Evolutionary conservation across 139 green algal species (phyloP).

Genomic region (Picochlorum sp.): DNA sequence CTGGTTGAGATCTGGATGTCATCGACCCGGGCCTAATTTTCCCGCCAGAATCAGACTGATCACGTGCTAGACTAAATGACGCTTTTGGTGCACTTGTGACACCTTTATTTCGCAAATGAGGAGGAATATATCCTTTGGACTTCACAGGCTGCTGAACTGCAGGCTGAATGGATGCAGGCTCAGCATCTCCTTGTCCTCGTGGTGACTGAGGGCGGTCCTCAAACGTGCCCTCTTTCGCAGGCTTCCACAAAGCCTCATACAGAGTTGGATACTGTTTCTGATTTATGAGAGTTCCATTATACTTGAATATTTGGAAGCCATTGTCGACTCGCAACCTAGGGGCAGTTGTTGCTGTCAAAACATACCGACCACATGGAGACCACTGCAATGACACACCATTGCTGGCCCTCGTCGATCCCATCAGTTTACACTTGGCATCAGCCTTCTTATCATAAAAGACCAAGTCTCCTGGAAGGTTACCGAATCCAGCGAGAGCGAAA

Average conservation of each 20-base stretch:
- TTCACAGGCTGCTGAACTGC: conserved; percentile 13
- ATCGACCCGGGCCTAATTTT: conserved; percentile 9
- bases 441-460: conserved; percentile 77
- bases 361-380: conserved; percentile 72
- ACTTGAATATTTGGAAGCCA: conserved; percentile 66
- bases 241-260: conserved; percentile 63
- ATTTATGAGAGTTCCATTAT: conserved; percentile 55
- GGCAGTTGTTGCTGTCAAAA: conserved; percentile 77
- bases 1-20: conserved; percentile 1
- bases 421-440: conserved; percentile 66
- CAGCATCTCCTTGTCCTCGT: conserved; percentile 21
- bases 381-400: conserved; percentile 66
- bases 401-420: conserved; percentile 47
- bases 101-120: conserved; percentile 30
- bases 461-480: conserved; percentile 85
- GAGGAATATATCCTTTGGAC: conserved; percentile 40
- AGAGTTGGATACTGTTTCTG: conserved; percentile 51
- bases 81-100: conserved; percentile 14
- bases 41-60: conserved; percentile 35
- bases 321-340: conserved; percentile 95
- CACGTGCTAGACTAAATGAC: conserved; percentile 44
- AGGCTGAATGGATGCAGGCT: conserved; percentile 10
- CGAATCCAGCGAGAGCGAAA: conserved; percentile 72
- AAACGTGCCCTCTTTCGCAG: conserved; percentile 27
- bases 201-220: conserved; percentile 60